Percentiles rank a stretch among this genome's conserved stretches.
Conservation (phyloP, 2,329 filamentous ascomycete species). For the Cercospora zeina region DNA sequence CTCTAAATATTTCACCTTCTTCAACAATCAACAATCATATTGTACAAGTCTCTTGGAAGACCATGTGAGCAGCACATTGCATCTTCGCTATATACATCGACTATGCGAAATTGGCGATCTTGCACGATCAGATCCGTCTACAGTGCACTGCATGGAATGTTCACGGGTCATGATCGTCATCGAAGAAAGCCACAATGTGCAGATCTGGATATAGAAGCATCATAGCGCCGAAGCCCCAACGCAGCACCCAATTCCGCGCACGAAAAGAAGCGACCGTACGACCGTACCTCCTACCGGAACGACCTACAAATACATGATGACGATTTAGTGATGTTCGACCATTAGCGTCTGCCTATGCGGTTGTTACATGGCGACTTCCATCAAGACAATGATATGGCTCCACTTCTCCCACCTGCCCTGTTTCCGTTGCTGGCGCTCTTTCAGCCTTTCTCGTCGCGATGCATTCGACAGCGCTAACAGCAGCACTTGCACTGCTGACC, state of each 20-base stretch:
- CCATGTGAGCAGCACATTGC: background rate
- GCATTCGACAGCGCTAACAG: constrained; percentile 3
- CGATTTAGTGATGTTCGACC: background rate
- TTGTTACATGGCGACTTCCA: background rate
- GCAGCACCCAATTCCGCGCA: background rate
- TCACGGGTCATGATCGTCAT: constrained; percentile 8
- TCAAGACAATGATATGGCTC: background rate
- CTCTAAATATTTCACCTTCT: background rate
- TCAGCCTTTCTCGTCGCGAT: background rate
- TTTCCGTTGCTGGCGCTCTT: background rate
- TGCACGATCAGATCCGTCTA: constrained; percentile 3
- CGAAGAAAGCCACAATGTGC: constrained; percentile 8
- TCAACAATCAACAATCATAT: background rate
- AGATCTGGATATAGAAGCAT: constrained; percentile 6
- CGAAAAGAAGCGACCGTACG: background rate
- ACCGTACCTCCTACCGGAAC: too few species aligned
- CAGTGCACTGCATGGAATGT: background rate
- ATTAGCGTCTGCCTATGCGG: background rate
- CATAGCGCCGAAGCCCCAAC: constrained; percentile 7
- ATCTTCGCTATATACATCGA: background rate
- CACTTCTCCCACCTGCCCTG: background rate
- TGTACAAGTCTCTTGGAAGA: background rate
- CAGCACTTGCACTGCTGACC: constrained; percentile 4
- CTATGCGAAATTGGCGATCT: background rate
- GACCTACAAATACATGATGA: background rate